These are phyloP conservation scores for Trichosporon sp. DNA, from an alignment of 1,284 basidiomycete genomes.

Conservation along the genomic window DNA sequence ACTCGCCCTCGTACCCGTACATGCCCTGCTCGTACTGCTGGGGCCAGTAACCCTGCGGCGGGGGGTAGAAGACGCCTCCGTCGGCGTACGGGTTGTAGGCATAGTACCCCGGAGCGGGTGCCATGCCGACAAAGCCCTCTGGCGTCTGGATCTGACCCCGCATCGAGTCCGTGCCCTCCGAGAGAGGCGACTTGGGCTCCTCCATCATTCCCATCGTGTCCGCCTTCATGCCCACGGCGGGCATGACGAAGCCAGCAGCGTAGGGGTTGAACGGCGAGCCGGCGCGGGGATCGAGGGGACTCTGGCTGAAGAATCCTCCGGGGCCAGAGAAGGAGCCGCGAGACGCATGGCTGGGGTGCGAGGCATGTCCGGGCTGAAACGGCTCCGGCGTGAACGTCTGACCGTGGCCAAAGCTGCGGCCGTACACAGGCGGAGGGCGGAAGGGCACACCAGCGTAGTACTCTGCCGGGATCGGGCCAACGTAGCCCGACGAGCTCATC, in stretches of 20 bases:
- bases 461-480: slow-evolving; percentile 4
- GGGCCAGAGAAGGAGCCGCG: slow-evolving; percentile 27
- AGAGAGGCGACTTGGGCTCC: slow-evolving; percentile 9
- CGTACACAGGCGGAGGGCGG: slow-evolving; percentile 55
- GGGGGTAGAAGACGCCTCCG: slow-evolving; percentile 12
- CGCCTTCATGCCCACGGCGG: slow-evolving; percentile 11
- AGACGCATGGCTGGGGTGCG: slow-evolving; percentile 10
- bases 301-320: slow-evolving; percentile 1
- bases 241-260: slow-evolving; percentile 28
- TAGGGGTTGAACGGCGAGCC: slow-evolving; percentile 30
- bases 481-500: slow-evolving; percentile 18
- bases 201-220: background rate
- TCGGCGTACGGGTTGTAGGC: slow-evolving; percentile 30
- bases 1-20: slow-evolving; percentile 26
- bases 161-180: slow-evolving; percentile 10
- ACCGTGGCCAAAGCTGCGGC: slow-evolving; percentile 15
- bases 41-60: slow-evolving; percentile 16
- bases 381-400: slow-evolving; percentile 17
- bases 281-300: slow-evolving; percentile 7
- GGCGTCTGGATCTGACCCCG: slow-evolving; percentile 1
- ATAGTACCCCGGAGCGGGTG: background rate
- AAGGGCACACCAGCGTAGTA: slow-evolving; percentile 58
- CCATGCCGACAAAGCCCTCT: slow-evolving; percentile 6
- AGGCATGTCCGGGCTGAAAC: slow-evolving; percentile 12
- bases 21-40: slow-evolving; percentile 9